phyloP scores from a whole-genome alignment of 2,329 filamentous ascomycete species.

The Aspergillus persii region DNA sequence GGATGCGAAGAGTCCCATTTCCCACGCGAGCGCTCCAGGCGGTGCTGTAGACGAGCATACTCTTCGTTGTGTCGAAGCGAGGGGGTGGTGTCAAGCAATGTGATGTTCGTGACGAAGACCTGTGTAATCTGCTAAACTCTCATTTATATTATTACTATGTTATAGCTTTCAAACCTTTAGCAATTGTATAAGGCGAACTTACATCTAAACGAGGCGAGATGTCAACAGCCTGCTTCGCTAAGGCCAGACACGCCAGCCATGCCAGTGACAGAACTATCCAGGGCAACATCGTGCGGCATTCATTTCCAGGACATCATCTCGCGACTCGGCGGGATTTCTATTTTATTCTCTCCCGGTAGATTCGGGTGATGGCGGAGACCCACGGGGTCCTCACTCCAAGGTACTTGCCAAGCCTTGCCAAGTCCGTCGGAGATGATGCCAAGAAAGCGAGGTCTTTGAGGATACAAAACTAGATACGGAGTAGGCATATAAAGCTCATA shows the following conservation, averaged over 20 bases:
- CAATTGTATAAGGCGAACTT: neutral
- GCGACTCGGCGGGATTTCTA: neutral
- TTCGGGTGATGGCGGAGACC: neutral
- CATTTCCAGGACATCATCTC: neutral
- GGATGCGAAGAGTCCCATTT: conserved; percentile 23
- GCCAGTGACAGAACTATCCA: neutral
- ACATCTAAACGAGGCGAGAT: neutral
- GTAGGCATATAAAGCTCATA: too few relatives aligned
- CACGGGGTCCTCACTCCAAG: neutral
- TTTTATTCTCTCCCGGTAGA: neutral
- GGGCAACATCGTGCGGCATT: neutral
- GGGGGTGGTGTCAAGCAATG: neutral
- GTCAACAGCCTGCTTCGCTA: neutral
- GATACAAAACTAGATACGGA: too few relatives aligned
- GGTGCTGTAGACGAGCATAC: conserved; percentile 15
- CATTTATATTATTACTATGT: too few relatives aligned
- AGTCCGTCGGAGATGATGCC: neutral
- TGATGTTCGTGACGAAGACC: conserved; percentile 14
- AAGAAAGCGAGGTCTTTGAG: neutral
- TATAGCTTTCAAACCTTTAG: too few relatives aligned
- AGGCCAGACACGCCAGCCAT: neutral
- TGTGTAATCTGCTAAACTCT: conserved; percentile 7
- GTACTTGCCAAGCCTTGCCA: neutral
- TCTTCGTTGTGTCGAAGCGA: conserved; percentile 8
- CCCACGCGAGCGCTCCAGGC: conserved; percentile 13